Evolutionary conservation across 176 grass and related monocot species (phyloP).

Genomic region (Triticum monococcum): DNA sequence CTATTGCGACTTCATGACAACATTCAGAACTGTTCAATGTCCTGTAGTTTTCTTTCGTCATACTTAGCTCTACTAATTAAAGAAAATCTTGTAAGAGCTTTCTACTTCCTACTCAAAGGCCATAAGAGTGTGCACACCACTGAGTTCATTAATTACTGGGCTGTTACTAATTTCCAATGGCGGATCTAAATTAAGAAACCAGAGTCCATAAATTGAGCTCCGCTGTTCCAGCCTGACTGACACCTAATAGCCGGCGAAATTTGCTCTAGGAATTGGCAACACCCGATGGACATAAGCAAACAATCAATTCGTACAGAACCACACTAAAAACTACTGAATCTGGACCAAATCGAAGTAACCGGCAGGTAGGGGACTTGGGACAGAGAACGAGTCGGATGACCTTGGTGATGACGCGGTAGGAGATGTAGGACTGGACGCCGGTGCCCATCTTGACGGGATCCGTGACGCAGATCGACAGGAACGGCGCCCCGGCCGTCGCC

Average conservation of each 20-base stretch:
- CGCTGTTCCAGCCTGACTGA: neutral
- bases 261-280: conserved; percentile 12
- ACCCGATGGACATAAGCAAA: neutral
- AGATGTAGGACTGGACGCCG: conserved; percentile 97
- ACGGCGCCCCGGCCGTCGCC: conserved; percentile 39
- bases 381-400: conserved; percentile 38
- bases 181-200: conserved; percentile 23
- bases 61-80: neutral
- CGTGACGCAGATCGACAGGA: conserved; percentile 74
- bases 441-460: conserved; percentile 97
- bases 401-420: conserved; percentile 96
- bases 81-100: neutral
- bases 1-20: neutral
- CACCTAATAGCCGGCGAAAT: neutral
- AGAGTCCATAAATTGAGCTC: conserved; percentile 28
- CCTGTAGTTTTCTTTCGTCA: neutral
- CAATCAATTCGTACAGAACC: neutral
- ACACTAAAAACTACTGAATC: conserved; percentile 10
- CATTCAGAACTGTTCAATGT: neutral
- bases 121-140: neutral
- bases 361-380: neutral
- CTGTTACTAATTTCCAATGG: neutral
- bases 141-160: conserved; percentile 22
- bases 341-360: conserved; percentile 18
- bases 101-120: neutral